Percentiles rank a stretch among this genome's conserved stretches.
phyloP scores from a whole-genome alignment of 345 rosid species.

The Sonneratia alba region DNA sequence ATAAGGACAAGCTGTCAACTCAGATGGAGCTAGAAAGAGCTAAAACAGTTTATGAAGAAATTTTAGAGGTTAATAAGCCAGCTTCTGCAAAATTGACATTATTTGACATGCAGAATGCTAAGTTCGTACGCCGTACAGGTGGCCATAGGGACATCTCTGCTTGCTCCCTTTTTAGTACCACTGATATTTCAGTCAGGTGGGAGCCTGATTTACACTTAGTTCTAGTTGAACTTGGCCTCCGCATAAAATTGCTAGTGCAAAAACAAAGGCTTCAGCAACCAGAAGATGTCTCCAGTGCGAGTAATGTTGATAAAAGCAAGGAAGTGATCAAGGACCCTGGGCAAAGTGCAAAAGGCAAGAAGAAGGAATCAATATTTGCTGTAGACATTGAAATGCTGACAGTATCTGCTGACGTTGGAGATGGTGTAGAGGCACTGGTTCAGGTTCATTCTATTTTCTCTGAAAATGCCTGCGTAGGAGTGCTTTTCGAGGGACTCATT shows the following conservation, averaged over 20 bases:
- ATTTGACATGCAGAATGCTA: slow-evolving; percentile 79
- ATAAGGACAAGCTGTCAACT: slow-evolving; percentile 80
- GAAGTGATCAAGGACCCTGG: slow-evolving; percentile 32
- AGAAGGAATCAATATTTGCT: slow-evolving; percentile 88
- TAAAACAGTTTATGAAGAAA: slow-evolving; percentile 69
- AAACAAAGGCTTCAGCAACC: slow-evolving; percentile 50
- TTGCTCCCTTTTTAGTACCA: slow-evolving; percentile 94
- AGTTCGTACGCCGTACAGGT: slow-evolving; percentile 79
- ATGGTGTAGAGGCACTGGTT: slow-evolving; percentile 71
- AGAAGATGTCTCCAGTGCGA: slow-evolving; percentile 31
- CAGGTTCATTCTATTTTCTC: slow-evolving; percentile 95
- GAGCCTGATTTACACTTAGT: slow-evolving; percentile 89
- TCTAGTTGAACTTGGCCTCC: slow-evolving; percentile 62
- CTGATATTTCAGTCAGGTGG: slow-evolving; percentile 74
- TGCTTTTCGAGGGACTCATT: slow-evolving; percentile 83
- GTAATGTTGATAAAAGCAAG: slow-evolving; percentile 33
- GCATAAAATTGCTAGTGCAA: slow-evolving; percentile 45
- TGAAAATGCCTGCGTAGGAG: slow-evolving; percentile 88
- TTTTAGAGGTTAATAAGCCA: slow-evolving; percentile 30
- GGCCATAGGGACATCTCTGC: slow-evolving; percentile 77
- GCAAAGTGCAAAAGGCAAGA: slow-evolving; percentile 49
- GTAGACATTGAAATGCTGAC: slow-evolving; percentile 79
- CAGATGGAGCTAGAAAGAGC: slow-evolving; percentile 92
- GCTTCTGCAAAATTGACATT: slow-evolving; percentile 46
- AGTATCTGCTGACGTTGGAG: slow-evolving; percentile 82